Conservation (phyloP, 768 basidiomycete species). For the Amanita rimosa region DNA sequence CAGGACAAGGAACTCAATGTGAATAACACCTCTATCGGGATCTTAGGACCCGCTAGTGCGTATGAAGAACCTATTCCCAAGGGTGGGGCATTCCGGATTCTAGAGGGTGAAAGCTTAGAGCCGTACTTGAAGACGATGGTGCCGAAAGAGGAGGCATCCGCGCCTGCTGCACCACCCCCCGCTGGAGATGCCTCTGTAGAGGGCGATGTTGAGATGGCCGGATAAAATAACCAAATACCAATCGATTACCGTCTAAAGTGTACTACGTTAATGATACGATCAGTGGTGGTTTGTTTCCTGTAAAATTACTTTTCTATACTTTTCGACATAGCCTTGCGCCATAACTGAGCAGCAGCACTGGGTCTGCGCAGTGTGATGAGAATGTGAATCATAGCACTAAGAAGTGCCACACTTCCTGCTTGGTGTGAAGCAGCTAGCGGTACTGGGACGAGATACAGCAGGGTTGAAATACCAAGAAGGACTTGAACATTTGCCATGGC, state of each 20-base stretch:
- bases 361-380: slow-evolving; percentile 65
- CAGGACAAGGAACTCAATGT: slow-evolving; percentile 95
- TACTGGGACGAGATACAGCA: slow-evolving; percentile 87
- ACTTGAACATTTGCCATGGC: slow-evolving; percentile 82
- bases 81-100: slow-evolving; percentile 67
- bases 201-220: slow-evolving; percentile 84
- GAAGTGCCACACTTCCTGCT: slow-evolving; percentile 82
- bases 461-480: slow-evolving; percentile 50
- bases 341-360: slow-evolving; percentile 46
- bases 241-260: neutral
- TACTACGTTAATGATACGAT: slow-evolving; percentile 4
- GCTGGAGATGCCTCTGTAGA: slow-evolving; percentile 23
- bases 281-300: slow-evolving; percentile 8
- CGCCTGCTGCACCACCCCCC: slow-evolving; percentile 22
- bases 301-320: neutral
- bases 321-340: slow-evolving; percentile 25
- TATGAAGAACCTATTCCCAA: slow-evolving; percentile 42
- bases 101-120: slow-evolving; percentile 73
- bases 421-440: slow-evolving; percentile 92
- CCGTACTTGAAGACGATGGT: slow-evolving; percentile 72
- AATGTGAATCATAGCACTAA: slow-evolving; percentile 76
- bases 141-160: slow-evolving; percentile 40
- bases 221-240: slow-evolving; percentile 23
- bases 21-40: slow-evolving; percentile 91
- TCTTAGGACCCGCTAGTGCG: slow-evolving; percentile 64